phyloP scores from a whole-genome alignment of 2,329 filamentous ascomycete genomes.

The Aspergillus sp. region DNA sequence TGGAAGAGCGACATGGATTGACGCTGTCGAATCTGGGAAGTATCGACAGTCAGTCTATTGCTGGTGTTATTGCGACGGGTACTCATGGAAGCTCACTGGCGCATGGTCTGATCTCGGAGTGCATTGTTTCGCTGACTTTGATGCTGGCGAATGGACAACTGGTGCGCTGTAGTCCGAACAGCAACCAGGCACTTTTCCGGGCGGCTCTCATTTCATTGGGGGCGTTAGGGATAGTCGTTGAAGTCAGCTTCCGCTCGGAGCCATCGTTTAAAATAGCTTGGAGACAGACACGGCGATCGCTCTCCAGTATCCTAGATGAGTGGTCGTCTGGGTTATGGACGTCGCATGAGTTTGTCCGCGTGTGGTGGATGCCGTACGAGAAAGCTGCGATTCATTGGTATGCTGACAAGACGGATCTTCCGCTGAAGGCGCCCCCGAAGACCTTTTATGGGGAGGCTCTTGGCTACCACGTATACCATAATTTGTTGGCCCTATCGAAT shows the following conservation, averaged over 20 bases:
- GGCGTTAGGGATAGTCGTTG: conserved; percentile 84
- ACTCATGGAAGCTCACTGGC: conserved; percentile 86
- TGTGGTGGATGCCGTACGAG: conserved; percentile 98
- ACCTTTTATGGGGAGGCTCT: conserved; percentile 80
- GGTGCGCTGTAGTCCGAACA: conserved; percentile 65
- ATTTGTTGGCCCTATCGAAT: conserved; percentile 77
- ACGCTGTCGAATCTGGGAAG: conserved; percentile 91
- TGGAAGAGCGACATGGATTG: conserved; percentile 68
- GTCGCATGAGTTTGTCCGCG: conserved; percentile 80
- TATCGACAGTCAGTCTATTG: conserved; percentile 92
- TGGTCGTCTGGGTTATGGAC: conserved; percentile 81
- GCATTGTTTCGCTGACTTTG: conserved; percentile 71
- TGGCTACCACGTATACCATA: conserved; percentile 90
- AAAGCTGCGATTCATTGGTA: conserved; percentile 85
- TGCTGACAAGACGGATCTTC: conserved; percentile 72
- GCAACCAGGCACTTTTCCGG: conserved; percentile 77
- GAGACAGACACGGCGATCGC: conserved; percentile 74
- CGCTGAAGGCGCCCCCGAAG: conserved; percentile 57
- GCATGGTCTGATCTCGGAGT: conserved; percentile 82
- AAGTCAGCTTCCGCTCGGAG: conserved; percentile 80
- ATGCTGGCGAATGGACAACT: conserved; percentile 78
- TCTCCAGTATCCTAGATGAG: conserved; percentile 65
- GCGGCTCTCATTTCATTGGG: conserved; percentile 86
- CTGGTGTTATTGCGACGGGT: conserved; percentile 86
- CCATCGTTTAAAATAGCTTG: conserved; percentile 82